Percentiles rank a stretch among this genome's conserved stretches.
Evolutionary conservation across 2,329 filamentous ascomycete species (phyloP).

Genomic region (Xylaria polymorpha): DNA sequence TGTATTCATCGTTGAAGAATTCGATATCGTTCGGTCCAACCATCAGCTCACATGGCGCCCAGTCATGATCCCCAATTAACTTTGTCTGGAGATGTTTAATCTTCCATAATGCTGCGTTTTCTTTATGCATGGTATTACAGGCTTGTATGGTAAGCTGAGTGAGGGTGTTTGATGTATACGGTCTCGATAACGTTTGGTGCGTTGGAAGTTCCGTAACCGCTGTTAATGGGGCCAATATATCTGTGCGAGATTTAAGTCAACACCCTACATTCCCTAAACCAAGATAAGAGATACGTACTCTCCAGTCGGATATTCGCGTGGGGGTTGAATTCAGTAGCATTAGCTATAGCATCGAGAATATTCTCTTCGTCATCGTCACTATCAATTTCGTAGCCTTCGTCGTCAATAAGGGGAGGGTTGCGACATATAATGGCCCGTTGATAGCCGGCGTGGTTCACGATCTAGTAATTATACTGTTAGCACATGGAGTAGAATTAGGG

Average conservation of each 20-base stretch:
- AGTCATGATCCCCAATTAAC: constrained; percentile 79
- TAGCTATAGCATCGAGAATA: constrained; percentile 68
- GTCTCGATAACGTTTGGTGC: constrained; percentile 78
- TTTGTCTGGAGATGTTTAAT: constrained; percentile 79
- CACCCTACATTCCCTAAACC: neutral
- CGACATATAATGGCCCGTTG: constrained; percentile 77
- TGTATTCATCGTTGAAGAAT: constrained; percentile 63
- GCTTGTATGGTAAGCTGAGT: constrained; percentile 77
- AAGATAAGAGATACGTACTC: constrained; percentile 60
- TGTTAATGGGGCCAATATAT: constrained; percentile 79
- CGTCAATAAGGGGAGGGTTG: constrained; percentile 78
- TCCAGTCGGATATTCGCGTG: constrained; percentile 79
- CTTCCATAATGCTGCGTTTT: constrained; percentile 77
- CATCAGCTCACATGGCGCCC: constrained; percentile 71
- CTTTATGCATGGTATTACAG: constrained; percentile 77
- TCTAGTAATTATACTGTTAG: constrained; percentile 57
- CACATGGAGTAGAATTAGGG: neutral
- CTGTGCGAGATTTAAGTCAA: constrained; percentile 54
- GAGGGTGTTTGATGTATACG: constrained; percentile 79
- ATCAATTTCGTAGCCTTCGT: constrained; percentile 81
- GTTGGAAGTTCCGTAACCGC: constrained; percentile 78
- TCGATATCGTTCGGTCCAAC: constrained; percentile 66
- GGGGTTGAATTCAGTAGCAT: constrained; percentile 77
- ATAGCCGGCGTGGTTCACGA: constrained; percentile 79
- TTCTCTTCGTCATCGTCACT: constrained; percentile 76